phyloP scores from a whole-genome alignment of 2,329 filamentous ascomycete species.

The Clarireedia monteithiana region DNA sequence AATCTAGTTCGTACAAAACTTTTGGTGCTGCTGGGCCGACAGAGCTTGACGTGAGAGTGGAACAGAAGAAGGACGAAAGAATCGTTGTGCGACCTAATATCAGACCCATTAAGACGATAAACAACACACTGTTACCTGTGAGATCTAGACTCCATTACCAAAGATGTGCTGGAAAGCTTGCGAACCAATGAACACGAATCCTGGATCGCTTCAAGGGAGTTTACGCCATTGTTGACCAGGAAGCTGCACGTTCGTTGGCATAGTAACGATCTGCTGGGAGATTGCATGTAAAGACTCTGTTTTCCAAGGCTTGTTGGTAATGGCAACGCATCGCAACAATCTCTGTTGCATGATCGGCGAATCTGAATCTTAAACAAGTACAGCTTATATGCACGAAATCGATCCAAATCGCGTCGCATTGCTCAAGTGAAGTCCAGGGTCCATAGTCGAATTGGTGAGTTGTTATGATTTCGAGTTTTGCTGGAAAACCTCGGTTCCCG shows the following conservation, averaged over 20 bases:
- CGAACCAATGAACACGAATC: neutral
- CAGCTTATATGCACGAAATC: too few relatives aligned
- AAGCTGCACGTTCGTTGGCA: neutral
- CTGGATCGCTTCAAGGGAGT: neutral
- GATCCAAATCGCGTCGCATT: too few relatives aligned
- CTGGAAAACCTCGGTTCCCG: too few relatives aligned
- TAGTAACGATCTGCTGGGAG: neutral
- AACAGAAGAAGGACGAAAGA: neutral
- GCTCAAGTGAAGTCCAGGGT: too few relatives aligned
- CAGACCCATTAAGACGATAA: conserved; percentile 2
- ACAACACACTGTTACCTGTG: neutral
- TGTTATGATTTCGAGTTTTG: too few relatives aligned
- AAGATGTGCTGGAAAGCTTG: neutral
- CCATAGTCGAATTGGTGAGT: too few relatives aligned
- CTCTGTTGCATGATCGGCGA: too few relatives aligned
- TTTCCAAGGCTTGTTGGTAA: neutral
- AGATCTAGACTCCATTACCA: conserved; percentile 1
- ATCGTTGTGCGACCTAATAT: neutral
- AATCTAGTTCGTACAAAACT: neutral
- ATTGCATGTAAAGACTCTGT: neutral
- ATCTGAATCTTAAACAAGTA: too few relatives aligned
- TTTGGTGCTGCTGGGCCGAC: neutral
- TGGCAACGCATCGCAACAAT: too few relatives aligned
- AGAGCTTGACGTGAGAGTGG: neutral
- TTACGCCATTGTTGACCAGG: neutral